Percentiles rank a stretch among this genome's conserved stretches.
phyloP scores from a whole-genome alignment of 2,329 filamentous ascomycete species.

The Fusarium tjaetaba region DNA sequence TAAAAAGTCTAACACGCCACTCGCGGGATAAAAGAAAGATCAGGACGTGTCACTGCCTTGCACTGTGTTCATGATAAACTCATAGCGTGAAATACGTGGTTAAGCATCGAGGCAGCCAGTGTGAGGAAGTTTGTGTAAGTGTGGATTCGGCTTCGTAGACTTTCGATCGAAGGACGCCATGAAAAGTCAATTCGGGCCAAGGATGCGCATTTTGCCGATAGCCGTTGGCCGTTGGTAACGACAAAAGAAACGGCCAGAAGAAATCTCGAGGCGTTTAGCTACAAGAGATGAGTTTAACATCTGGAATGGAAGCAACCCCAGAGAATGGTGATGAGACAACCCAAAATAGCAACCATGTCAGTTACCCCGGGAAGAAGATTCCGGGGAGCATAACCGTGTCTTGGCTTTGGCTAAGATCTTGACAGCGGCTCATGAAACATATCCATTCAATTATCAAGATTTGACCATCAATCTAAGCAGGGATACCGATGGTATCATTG shows the following conservation, averaged over 20 bases:
- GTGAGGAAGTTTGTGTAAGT: slow-evolving; percentile 2
- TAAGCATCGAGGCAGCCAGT: slow-evolving; percentile 15
- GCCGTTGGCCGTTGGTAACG: slow-evolving; percentile 9
- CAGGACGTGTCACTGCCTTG: neutral
- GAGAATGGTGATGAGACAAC: slow-evolving; percentile 7
- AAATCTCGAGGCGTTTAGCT: neutral
- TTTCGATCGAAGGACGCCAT: slow-evolving; percentile 12
- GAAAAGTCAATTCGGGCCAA: slow-evolving; percentile 27
- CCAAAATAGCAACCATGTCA: slow-evolving; percentile 29
- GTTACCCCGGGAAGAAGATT: slow-evolving; percentile 7
- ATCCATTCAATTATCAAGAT: neutral
- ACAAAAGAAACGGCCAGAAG: neutral
- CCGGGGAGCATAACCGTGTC: slow-evolving; percentile 4
- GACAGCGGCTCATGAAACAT: neutral
- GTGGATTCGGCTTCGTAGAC: neutral
- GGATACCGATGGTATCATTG: neutral
- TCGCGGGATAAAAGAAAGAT: neutral
- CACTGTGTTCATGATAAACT: neutral
- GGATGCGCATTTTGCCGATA: slow-evolving; percentile 8
- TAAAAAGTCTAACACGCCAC: slow-evolving; percentile 27
- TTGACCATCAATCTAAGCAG: neutral
- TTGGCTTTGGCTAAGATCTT: slow-evolving; percentile 13
- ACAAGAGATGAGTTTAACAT: neutral
- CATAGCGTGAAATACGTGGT: neutral
- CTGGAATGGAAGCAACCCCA: slow-evolving; percentile 4